phyloP scores from a whole-genome alignment of 2,329 filamentous ascomycete genomes.

The Curvularia sp. region DNA sequence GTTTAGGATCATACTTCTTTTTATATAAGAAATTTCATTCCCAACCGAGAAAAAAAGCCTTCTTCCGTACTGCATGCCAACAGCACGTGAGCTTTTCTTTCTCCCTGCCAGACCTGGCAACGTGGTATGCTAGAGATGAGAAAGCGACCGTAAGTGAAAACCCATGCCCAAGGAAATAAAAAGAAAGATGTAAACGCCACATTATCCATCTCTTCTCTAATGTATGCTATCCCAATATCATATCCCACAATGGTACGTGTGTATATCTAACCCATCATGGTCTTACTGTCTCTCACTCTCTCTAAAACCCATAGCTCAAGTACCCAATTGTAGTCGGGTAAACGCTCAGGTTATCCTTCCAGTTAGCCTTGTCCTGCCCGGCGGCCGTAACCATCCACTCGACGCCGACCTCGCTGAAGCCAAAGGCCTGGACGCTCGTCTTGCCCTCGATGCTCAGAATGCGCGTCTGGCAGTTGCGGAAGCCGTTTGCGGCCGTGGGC shows the following conservation, averaged over 20 bases:
- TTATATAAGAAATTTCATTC: background rate
- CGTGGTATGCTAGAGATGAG: background rate
- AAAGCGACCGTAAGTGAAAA: background rate
- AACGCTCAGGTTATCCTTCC: slow-evolving; percentile 57
- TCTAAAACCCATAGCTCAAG: slow-evolving; percentile 44
- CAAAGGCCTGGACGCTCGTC: slow-evolving; percentile 54
- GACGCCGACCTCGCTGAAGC: slow-evolving; percentile 58
- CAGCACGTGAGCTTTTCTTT: background rate
- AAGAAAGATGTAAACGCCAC: background rate
- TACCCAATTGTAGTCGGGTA: slow-evolving; percentile 48
- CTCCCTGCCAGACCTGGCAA: background rate
- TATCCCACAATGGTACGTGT: background rate
- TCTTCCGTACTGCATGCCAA: background rate
- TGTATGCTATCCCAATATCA: background rate
- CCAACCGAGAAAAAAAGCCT: background rate
- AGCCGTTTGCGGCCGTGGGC: slow-evolving; percentile 38
- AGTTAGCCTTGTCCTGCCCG: slow-evolving; percentile 53
- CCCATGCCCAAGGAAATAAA: background rate
- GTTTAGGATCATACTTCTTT: background rate
- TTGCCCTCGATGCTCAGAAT: slow-evolving; percentile 60
- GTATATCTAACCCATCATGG: background rate
- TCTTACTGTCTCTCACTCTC: background rate
- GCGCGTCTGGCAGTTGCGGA: slow-evolving; percentile 57
- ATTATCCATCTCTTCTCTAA: background rate
- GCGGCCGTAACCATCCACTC: slow-evolving; percentile 58